Evolutionary conservation across 257 asterid genomes (phyloP).

Genomic region (Solanum rostratum): DNA sequence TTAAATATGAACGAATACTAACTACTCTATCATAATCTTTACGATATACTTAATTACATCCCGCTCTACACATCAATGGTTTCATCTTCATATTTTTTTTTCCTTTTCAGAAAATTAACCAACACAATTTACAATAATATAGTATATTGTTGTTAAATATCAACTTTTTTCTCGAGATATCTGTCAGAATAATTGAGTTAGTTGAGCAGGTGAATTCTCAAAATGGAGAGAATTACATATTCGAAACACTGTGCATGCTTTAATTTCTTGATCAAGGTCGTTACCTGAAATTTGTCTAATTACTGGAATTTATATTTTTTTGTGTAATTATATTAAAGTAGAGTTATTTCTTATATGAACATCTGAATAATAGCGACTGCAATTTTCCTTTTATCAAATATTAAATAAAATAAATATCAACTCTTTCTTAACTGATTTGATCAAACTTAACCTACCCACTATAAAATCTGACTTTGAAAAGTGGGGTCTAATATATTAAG

Average conservation of each 20-base stretch:
- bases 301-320: background rate
- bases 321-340: too few relatives aligned
- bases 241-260: background rate
- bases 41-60: too few relatives aligned
- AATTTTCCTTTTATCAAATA: rapidly evolving
- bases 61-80: background rate
- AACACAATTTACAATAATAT: background rate
- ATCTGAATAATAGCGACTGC: background rate
- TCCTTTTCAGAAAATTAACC: background rate
- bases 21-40: too few relatives aligned
- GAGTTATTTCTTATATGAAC: too few relatives aligned
- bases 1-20: background rate
- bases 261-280: background rate
- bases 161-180: background rate
- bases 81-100: background rate
- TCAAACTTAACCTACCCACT: background rate
- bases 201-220: background rate
- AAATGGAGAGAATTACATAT: rapidly evolving
- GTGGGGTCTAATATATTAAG: background rate
- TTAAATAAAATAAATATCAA: background rate
- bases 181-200: rapidly evolving
- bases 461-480: background rate
- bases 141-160: background rate
- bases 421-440: background rate
- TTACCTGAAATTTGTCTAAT: background rate